Conservation (phyloP, 805 yeast species). For the Wickerhamomyces bisporus region DNA sequence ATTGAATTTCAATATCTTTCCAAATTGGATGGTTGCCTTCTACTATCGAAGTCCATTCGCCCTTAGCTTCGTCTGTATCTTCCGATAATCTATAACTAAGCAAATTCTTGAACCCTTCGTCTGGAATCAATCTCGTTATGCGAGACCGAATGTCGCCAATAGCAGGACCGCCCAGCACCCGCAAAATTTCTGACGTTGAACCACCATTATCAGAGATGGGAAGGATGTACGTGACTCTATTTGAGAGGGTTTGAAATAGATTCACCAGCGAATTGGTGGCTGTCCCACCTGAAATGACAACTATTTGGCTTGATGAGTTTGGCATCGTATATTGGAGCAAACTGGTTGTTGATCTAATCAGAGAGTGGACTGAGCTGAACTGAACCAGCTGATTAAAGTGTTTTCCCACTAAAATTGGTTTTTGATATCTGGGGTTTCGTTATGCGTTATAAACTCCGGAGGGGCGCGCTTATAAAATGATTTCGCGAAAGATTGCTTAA, state of each 20-base stretch:
- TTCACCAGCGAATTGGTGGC: slow-evolving; percentile 79
- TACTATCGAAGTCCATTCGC: slow-evolving; percentile 73
- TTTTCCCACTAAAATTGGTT: no score
- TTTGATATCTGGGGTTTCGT: no score
- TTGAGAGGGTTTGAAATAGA: slow-evolving; percentile 42
- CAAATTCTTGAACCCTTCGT: slow-evolving; percentile 31
- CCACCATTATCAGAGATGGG: slow-evolving; percentile 95
- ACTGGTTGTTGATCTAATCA: not conserved
- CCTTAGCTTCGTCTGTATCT: slow-evolving; percentile 46
- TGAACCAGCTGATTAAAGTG: no score
- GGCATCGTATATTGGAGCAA: not conserved
- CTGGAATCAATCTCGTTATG: slow-evolving; percentile 66
- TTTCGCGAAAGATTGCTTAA: no score
- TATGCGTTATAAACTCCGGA: no score
- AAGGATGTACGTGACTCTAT: slow-evolving; percentile 55
- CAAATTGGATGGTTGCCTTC: slow-evolving; percentile 75
- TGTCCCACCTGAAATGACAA: slow-evolving; percentile 70
- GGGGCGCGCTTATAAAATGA: no score
- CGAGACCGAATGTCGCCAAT: slow-evolving; percentile 89
- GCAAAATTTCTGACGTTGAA: slow-evolving; percentile 80
- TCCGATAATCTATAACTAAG: slow-evolving; percentile 47
- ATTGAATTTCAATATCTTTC: slow-evolving; percentile 51
- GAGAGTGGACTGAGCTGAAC: no score
- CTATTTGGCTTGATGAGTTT: slow-evolving; percentile 7
- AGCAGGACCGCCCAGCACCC: slow-evolving; percentile 92